phyloP scores from a whole-genome alignment of 73 alveolate genomes.

The Breviolum minutum region DNA sequence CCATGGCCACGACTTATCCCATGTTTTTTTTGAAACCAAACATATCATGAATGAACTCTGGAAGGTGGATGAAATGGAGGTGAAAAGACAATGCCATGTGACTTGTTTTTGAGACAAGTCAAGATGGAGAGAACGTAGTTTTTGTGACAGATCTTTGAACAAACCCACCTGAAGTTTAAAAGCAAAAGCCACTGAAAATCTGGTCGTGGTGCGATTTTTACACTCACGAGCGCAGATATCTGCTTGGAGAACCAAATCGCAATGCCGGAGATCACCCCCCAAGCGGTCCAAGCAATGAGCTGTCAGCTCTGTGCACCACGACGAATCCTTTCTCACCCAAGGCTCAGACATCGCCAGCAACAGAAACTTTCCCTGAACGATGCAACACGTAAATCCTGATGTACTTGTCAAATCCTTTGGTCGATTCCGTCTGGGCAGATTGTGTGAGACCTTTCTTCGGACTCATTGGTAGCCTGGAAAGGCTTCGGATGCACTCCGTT shows the following conservation, averaged over 20 bases:
- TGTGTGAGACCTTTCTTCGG: not conserved
- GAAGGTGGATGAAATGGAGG: too few species aligned
- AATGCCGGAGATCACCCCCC: not conserved
- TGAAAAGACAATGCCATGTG: too few species aligned
- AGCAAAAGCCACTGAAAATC: too few species aligned
- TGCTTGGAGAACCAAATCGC: not conserved
- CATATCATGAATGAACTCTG: too few species aligned
- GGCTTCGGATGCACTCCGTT: not conserved
- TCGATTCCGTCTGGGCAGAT: constrained; percentile 22
- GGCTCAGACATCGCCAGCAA: not conserved
- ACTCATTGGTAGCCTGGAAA: not conserved
- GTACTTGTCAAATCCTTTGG: not conserved
- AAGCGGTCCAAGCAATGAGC: not conserved
- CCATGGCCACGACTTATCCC: too few species aligned
- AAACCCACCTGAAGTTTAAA: too few species aligned
- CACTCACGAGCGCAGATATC: not conserved
- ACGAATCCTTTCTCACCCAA: not conserved
- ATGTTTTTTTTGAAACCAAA: too few species aligned
- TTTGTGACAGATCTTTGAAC: too few species aligned
- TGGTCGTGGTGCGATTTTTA: not conserved
- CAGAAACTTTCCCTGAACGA: not conserved
- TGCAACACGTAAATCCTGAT: not conserved
- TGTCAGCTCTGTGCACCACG: not conserved
- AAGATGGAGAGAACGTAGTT: too few species aligned
- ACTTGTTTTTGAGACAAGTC: too few species aligned